Evolutionary conservation across 169 alveolate species (phyloP).

Genomic region (Plasmodium adleri): DNA sequence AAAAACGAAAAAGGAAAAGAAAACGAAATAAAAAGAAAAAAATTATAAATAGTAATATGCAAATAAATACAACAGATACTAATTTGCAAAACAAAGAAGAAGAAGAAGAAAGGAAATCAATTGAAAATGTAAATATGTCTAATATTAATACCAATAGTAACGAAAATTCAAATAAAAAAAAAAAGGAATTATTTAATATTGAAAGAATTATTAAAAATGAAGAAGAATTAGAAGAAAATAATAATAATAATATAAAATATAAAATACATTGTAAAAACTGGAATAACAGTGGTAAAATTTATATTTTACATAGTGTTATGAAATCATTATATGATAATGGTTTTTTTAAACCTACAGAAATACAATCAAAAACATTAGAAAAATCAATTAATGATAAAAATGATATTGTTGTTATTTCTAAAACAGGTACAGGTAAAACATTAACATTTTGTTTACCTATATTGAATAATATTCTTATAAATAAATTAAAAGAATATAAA

Average conservation of each 20-base stretch:
- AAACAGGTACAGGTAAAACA: constrained; percentile 88
- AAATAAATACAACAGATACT: not conserved
- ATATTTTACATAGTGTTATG: constrained; percentile 34
- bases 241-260: constrained; percentile 22
- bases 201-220: constrained; percentile 18
- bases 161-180: not conserved
- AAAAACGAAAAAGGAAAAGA: too few relatives aligned
- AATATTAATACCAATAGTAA: not conserved
- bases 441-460: constrained; percentile 82
- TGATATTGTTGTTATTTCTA: constrained; percentile 83
- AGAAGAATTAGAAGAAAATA: constrained; percentile 12
- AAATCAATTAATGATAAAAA: constrained; percentile 54
- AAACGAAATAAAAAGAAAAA: too few relatives aligned
- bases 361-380: constrained; percentile 43
- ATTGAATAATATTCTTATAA: constrained; percentile 67
- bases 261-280: constrained; percentile 31
- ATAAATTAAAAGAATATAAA: constrained; percentile 47
- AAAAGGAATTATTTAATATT: constrained; percentile 53
- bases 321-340: constrained; percentile 48
- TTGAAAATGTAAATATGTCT: not conserved
- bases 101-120: not conserved
- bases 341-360: constrained; percentile 61
- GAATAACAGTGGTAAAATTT: constrained; percentile 14
- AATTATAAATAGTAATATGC: too few relatives aligned
- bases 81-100: not conserved